Base-by-base conservation (phyloP, 768 basidiomycete species). In the Kwoniella mangroviensis region DNA sequence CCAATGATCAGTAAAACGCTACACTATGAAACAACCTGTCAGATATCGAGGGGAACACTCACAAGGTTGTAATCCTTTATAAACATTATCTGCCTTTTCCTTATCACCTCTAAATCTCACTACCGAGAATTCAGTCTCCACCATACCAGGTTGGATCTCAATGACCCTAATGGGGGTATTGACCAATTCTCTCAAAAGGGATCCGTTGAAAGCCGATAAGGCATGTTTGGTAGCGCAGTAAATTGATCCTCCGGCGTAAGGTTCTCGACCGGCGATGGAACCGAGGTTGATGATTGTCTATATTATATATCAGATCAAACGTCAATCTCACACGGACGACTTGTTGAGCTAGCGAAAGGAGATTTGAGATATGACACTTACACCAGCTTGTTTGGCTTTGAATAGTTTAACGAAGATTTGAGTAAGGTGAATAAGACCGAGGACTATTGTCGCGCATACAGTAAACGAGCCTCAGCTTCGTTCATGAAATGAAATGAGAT, bases 131-230 rank as follows among this genome's bases (percentile, higher is more conserved):
- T 94, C 80, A 17, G 82, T 92, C 84, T 92, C 92, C 40, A 92
- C 91, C 91, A 92, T 90, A 90, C 93, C 94, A 40, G 96, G 97
- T 79, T 93, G 92, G 65, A 99, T 91, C 84, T 98, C 94, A 7
- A 93, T 91, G 6, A 98, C 95, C 63, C 97, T 88, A 77, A 99
- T 94, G 21, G 90, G 90, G 17, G 95, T 97, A 79, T 92, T 90
- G 42, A 98, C 94, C 43, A 98, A 86, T 81, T 98, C 96, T 68
- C 89, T 87, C 83, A 93, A 83, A 56, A 98, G 85, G 5, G 91
- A 87, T 49, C 89, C 89, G 24, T 89, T 91, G 85, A 98, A 98
- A 2, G 95, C 92, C 57, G 87, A 87, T 9, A 99, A 90, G 22
- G 86, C 85, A 63, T 82, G 79, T 68, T 86, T 84, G 15, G 94